Conservation (phyloP, 73 alveolate species). For the Tetrahymena malaccensis region DNA sequence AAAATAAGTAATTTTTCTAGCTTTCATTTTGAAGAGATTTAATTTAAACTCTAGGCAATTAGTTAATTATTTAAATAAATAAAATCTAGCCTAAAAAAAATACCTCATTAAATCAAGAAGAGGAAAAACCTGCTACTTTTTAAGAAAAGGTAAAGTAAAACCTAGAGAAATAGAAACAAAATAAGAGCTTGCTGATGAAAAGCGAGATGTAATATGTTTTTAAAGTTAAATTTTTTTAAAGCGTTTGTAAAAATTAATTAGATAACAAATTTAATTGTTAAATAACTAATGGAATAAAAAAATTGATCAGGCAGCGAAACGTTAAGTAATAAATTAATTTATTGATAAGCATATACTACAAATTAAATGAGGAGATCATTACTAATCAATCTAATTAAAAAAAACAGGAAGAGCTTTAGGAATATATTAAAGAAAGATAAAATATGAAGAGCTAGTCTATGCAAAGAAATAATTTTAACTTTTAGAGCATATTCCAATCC, state of each 20-base stretch:
- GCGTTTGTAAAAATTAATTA: not conserved
- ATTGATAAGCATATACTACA: too few species aligned
- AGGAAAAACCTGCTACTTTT: not conserved
- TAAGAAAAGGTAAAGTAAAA: not conserved
- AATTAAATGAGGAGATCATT: too few species aligned
- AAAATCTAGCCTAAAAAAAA: not conserved
- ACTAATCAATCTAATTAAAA: not conserved
- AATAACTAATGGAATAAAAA: not conserved
- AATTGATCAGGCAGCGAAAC: not conserved
- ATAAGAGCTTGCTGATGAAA: not conserved
- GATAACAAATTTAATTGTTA: not conserved
- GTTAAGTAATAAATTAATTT: not conserved
- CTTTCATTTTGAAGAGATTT: too few species aligned
- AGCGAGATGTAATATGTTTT: not conserved
- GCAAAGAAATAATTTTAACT: not conserved
- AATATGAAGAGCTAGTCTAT: not conserved
- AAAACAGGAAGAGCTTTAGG: not conserved
- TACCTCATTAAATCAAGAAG: not conserved
- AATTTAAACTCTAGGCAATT: not conserved
- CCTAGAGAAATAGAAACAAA: not conserved
- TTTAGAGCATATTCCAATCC: not conserved
- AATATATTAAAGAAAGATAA: not conserved
- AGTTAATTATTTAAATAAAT: not conserved
- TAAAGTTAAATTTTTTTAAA: not conserved
- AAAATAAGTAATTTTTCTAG: not conserved